Conservation (phyloP, 1,284 basidiomycete genomes). For the Chalciporus piperatoides region DNA sequence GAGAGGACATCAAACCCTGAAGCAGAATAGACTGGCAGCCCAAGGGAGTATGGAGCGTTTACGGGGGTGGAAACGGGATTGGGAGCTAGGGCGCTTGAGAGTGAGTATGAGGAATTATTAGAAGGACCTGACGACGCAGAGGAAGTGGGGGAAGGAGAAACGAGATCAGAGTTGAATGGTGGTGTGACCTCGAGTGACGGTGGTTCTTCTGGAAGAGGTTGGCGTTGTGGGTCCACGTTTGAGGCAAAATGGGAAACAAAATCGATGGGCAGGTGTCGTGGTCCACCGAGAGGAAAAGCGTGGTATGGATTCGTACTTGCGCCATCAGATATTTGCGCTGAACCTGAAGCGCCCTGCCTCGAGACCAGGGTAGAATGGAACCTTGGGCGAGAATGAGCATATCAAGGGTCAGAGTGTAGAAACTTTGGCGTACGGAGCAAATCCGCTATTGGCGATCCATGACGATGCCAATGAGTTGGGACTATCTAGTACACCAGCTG, state of each 20-base stretch:
- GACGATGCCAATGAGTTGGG: conserved; percentile 35
- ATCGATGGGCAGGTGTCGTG: neutral
- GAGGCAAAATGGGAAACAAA: neutral
- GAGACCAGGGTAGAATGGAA: conserved; percentile 23
- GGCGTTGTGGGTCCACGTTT: conserved; percentile 7
- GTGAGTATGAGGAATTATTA: conserved; percentile 6
- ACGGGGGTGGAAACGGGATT: conserved; percentile 1
- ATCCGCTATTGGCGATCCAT: conserved; percentile 50
- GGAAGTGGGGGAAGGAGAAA: neutral
- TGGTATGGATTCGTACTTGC: neutral
- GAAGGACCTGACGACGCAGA: conserved; percentile 2
- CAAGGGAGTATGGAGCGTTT: conserved; percentile 28
- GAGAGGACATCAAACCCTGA: conserved; percentile 90
- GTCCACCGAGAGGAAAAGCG: neutral
- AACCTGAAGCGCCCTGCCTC: conserved; percentile 7
- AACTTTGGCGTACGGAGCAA: conserved; percentile 28
- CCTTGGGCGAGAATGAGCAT: conserved; percentile 22
- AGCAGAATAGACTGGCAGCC: conserved; percentile 72
- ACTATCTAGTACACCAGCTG: conserved; percentile 41
- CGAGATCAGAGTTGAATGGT: conserved; percentile 2
- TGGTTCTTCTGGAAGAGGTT: conserved; percentile 6
- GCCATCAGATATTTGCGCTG: neutral
- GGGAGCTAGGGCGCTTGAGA: conserved; percentile 9
- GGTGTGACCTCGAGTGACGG: conserved; percentile 1
- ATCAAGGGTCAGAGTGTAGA: conserved; percentile 4